A percentile compares a stretch with the other conserved stretches of the same genome.
Conservation (phyloP, 176 grass and related monocot genomes). For the maize (Zea mays) region DNA sequence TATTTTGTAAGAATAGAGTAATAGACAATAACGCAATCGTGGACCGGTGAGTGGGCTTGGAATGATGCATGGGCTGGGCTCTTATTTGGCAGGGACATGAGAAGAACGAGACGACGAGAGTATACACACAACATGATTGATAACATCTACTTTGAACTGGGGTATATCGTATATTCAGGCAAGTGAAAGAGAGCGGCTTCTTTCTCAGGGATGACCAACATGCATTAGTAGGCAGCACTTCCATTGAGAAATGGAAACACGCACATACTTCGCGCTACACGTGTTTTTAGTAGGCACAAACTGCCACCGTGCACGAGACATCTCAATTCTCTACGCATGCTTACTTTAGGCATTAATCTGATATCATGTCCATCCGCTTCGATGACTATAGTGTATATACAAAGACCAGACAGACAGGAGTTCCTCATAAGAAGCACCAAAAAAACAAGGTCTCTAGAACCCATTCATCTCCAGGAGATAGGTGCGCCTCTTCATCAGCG, state of each 20-base stretch:
- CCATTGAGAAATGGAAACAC: neutral
- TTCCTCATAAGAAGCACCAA: neutral
- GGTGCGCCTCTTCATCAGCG: conserved; percentile 73
- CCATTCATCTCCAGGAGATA: conserved; percentile 97
- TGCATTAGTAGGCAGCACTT: neutral
- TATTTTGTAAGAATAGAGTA: too few species aligned
- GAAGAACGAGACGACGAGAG: too few species aligned
- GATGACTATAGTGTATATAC: neutral
- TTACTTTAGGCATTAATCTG: neutral
- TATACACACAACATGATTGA: too few species aligned
- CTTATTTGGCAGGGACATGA: too few species aligned
- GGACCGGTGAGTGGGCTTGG: too few species aligned
- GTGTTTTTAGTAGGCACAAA: neutral
- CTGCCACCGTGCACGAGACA: neutral
- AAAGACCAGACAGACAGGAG: neutral
- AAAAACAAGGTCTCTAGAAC: conserved; percentile 47
- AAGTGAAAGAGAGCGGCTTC: too few species aligned
- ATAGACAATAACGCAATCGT: too few species aligned
- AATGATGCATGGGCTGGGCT: too few species aligned
- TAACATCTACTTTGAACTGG: too few species aligned
- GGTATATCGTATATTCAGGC: too few species aligned
- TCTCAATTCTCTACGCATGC: neutral
- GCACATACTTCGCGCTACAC: neutral
- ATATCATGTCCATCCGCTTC: neutral
- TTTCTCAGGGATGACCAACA: too few species aligned